phyloP scores from a whole-genome alignment of 345 rosid genomes.

The Iberis pinnata region DNA sequence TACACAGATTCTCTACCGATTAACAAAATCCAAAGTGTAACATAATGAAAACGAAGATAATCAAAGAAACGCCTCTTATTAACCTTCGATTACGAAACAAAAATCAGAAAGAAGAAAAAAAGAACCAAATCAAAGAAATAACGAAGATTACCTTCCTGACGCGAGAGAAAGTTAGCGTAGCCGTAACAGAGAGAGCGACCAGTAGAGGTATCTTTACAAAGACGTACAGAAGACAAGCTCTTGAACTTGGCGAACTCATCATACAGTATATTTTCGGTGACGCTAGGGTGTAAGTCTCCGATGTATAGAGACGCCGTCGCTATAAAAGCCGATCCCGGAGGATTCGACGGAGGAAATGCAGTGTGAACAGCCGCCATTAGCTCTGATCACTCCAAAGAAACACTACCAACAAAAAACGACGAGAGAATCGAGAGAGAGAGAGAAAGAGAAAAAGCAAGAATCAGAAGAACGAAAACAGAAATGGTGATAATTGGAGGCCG shows the following conservation, averaged over 20 bases:
- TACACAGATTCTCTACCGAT: background rate
- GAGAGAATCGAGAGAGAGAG: slow-evolving; percentile 6
- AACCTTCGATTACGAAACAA: background rate
- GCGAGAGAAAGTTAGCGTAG: slow-evolving; percentile 64
- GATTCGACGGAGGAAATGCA: slow-evolving; percentile 32
- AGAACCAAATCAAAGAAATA: too few species aligned
- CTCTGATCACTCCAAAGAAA: slow-evolving; percentile 5
- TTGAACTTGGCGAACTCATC: slow-evolving; percentile 54
- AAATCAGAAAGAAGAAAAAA: background rate
- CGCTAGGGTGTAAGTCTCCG: slow-evolving; percentile 62
- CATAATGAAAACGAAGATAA: background rate
- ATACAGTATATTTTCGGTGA: slow-evolving; percentile 43
- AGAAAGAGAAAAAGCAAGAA: background rate
- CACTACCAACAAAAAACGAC: background rate
- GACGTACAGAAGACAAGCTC: slow-evolving; percentile 60
- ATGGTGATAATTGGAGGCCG: background rate
- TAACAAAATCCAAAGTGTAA: background rate
- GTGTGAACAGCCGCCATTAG: slow-evolving; percentile 34
- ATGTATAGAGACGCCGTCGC: slow-evolving; percentile 52
- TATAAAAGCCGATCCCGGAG: slow-evolving; percentile 22
- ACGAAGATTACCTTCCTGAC: slow-evolving; percentile 44
- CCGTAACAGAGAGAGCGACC: slow-evolving; percentile 74
- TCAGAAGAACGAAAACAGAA: background rate
- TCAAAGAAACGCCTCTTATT: background rate
- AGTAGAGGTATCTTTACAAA: slow-evolving; percentile 51